These are phyloP conservation scores for Diaporthe vaccinii DNA, from an alignment of 2,329 filamentous ascomycete species.

Conservation along the genomic window DNA sequence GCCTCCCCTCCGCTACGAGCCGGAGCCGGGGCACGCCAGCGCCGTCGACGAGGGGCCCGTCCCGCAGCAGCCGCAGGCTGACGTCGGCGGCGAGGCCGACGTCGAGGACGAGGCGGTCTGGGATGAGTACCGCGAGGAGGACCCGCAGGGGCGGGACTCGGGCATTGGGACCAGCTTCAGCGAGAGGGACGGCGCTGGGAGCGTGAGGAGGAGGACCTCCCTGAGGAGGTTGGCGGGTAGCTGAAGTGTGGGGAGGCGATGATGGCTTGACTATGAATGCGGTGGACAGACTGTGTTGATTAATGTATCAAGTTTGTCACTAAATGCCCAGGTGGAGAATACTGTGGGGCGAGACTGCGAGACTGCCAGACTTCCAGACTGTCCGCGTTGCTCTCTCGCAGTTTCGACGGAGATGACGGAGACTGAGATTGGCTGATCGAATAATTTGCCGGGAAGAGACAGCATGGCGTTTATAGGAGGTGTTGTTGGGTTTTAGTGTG, in stretches of 20 bases:
- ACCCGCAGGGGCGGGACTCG: slow-evolving; percentile 55
- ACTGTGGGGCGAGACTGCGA: no score
- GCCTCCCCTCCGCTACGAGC: slow-evolving; percentile 44
- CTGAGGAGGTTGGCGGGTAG: slow-evolving; percentile 4
- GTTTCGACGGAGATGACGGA: background rate
- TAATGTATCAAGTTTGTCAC: background rate
- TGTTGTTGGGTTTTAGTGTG: background rate
- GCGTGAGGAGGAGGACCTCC: slow-evolving; percentile 35
- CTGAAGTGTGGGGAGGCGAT: background rate
- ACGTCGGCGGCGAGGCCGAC: slow-evolving; percentile 58
- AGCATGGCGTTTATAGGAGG: background rate
- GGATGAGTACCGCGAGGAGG: slow-evolving; percentile 45
- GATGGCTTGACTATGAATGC: background rate
- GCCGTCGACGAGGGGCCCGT: background rate
- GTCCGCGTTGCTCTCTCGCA: no score
- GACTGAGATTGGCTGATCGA: background rate
- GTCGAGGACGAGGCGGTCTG: slow-evolving; percentile 61
- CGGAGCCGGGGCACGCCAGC: slow-evolving; percentile 44
- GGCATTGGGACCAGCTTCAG: slow-evolving; percentile 69
- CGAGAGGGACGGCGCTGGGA: slow-evolving; percentile 34
- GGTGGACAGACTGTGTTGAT: background rate
- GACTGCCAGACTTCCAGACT: background rate
- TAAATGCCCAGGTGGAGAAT: background rate
- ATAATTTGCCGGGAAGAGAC: background rate
- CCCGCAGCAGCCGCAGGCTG: slow-evolving; percentile 41